These are phyloP conservation scores for Cordyceps cicadae DNA, from an alignment of 2,329 filamentous ascomycete species.

Conservation along the genomic window DNA sequence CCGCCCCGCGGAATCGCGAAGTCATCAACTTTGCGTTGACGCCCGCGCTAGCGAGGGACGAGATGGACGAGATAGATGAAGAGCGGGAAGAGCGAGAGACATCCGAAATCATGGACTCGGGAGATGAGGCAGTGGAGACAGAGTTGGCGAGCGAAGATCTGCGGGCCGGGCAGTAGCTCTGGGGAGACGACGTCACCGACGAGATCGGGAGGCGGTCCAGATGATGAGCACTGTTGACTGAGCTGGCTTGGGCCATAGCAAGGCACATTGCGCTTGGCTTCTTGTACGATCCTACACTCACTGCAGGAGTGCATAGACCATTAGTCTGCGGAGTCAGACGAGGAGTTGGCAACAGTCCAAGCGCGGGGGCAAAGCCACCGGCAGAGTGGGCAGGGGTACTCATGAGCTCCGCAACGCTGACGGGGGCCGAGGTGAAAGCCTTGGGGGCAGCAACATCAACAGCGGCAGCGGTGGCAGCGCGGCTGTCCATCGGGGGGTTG, in stretches of 20 bases:
- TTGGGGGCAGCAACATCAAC: conserved; percentile 30
- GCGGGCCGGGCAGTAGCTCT: conserved; percentile 40
- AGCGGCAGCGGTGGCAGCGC: conserved; percentile 25
- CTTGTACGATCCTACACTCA: conserved; percentile 43
- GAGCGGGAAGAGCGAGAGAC: conserved; percentile 53
- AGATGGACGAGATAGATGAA: conserved; percentile 56
- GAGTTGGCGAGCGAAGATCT: conserved; percentile 57
- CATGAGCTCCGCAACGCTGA: conserved; percentile 39
- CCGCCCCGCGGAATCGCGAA: conserved; percentile 54
- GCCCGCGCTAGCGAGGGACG: conserved; percentile 52
- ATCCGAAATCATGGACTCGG: conserved; percentile 61
- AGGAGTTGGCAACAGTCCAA: conserved; percentile 50
- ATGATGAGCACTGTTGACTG: conserved; percentile 36
- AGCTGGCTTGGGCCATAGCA: conserved; percentile 49
- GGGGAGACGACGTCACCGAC: conserved; percentile 42
- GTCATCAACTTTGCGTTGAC: conserved; percentile 44
- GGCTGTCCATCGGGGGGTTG: conserved; percentile 32
- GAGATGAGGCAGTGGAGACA: conserved; percentile 54
- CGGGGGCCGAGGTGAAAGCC: conserved; percentile 32
- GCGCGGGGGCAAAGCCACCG: conserved; percentile 41
- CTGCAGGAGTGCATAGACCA: conserved; percentile 53
- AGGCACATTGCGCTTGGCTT: conserved; percentile 50
- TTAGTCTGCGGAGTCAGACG: conserved; percentile 48
- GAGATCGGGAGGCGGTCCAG: conserved; percentile 45
- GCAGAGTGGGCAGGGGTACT: conserved; percentile 36